Conservation (phyloP, 1,284 basidiomycete species). For the Pyrrhoderma lamaoense region DNA sequence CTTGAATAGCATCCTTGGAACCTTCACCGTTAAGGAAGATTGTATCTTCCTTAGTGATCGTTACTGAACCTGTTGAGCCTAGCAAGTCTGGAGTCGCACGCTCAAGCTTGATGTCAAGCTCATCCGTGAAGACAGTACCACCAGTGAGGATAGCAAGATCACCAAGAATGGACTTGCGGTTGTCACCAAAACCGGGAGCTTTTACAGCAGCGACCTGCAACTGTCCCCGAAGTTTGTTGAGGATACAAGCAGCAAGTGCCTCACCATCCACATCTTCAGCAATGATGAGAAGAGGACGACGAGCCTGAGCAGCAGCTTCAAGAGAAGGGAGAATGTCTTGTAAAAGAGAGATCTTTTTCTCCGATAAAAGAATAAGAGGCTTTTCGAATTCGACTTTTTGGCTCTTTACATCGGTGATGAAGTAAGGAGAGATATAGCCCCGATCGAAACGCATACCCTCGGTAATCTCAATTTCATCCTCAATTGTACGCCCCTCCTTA, state of each 20-base stretch:
- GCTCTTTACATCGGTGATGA: constrained; percentile 96
- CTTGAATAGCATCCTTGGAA: constrained; percentile 77
- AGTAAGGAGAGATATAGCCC: constrained; percentile 97
- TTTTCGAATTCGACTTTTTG: constrained; percentile 98
- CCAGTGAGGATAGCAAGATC: constrained; percentile 97
- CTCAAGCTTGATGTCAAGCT: constrained; percentile 97
- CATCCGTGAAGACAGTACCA: constrained; percentile 96
- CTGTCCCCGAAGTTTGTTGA: constrained; percentile 98
- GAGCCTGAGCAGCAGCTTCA: constrained; percentile 85
- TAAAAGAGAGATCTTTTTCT: constrained; percentile 96
- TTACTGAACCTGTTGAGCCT: constrained; percentile 87
- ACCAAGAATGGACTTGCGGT: constrained; percentile 96
- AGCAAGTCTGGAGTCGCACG: constrained; percentile 85
- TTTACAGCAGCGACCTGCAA: constrained; percentile 91
- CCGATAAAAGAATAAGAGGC: constrained; percentile 86
- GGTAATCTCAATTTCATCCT: constrained; percentile 98
- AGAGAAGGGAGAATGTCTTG: constrained; percentile 95
- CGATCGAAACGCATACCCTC: constrained; percentile 99
- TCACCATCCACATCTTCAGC: constrained; percentile 98
- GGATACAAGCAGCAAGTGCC: constrained; percentile 93
- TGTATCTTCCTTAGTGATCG: constrained; percentile 98
- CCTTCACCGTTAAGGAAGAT: constrained; percentile 94
- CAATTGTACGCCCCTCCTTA: constrained; percentile 96
- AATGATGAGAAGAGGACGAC: constrained; percentile 91
- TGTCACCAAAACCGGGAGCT: constrained; percentile 98